phyloP scores from a whole-genome alignment of 768 basidiomycete species.

The Punctularia strigosozonata region DNA sequence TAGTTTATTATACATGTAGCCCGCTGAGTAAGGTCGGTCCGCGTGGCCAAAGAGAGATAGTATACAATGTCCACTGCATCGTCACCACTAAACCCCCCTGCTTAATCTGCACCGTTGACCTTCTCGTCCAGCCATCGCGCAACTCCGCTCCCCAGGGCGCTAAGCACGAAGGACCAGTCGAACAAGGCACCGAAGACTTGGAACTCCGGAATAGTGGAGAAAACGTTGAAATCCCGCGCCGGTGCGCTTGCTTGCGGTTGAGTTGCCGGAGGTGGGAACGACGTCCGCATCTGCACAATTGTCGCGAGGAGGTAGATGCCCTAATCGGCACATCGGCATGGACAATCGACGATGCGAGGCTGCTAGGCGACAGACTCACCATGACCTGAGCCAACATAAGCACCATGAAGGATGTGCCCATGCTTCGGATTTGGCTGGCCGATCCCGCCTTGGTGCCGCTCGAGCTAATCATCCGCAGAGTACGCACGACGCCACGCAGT shows the following conservation, averaged over 20 bases:
- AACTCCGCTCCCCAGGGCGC: conserved; percentile 35
- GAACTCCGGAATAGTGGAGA: conserved; percentile 62
- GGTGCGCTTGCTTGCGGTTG: conserved; percentile 9
- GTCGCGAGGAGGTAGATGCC: conserved; percentile 79
- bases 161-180: conserved; percentile 57
- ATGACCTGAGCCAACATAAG: conserved; percentile 73
- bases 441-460: no score
- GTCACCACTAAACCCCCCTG: not conserved
- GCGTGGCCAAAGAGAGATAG: no score
- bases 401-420: conserved; percentile 67
- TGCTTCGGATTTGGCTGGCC: conserved; percentile 56
- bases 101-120: not conserved
- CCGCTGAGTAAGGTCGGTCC: no score
- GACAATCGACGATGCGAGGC: not conserved
- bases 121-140: conserved; percentile 35
- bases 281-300: conserved; percentile 69
- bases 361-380: conserved; percentile 29
- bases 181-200: conserved; percentile 66
- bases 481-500: conserved; percentile 47
- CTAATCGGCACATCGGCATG: conserved; percentile 22
- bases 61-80: no score
- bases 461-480: not conserved
- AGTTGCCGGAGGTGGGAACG: conserved; percentile 54
- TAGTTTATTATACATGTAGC: no score
- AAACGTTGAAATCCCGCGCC: conserved; percentile 33